Percentiles rank a stretch among this genome's conserved stretches.
phyloP scores from a whole-genome alignment of 345 rosid species.

The Anastatica hierochuntica region DNA sequence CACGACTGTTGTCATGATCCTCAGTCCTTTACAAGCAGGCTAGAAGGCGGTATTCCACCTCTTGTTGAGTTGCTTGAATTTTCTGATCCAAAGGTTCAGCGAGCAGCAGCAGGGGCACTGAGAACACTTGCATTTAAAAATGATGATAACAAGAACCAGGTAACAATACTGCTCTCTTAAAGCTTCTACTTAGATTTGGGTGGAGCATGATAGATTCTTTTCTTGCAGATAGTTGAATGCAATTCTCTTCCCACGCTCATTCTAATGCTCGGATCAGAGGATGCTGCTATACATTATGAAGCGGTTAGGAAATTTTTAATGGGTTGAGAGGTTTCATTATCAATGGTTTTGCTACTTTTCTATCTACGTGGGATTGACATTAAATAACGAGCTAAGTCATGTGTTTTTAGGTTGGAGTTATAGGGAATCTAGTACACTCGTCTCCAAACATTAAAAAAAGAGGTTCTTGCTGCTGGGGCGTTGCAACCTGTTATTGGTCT shows the following conservation, averaged over 20 bases:
- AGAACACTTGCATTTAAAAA: constrained; percentile 96
- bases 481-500: constrained; percentile 92
- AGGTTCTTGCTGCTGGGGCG: constrained; percentile 93
- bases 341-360: background rate
- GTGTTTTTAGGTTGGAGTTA: constrained; percentile 75
- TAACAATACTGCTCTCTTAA: constrained; percentile 18
- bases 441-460: constrained; percentile 86
- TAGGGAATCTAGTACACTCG: constrained; percentile 95
- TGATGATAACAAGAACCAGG: constrained; percentile 91
- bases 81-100: constrained; percentile 81
- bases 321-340: background rate
- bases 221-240: constrained; percentile 82
- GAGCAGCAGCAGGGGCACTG: constrained; percentile 98
- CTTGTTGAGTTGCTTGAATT: constrained; percentile 89
- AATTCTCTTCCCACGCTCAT: constrained; percentile 92
- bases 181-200: constrained; percentile 8
- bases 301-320: constrained; percentile 45
- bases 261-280: constrained; percentile 91
- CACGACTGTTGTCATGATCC: constrained; percentile 12
- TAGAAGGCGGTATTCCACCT: constrained; percentile 95
- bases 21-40: constrained; percentile 37
- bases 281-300: constrained; percentile 97
- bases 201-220: background rate
- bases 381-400: constrained; percentile 11
- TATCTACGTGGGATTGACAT: background rate